phyloP scores from a whole-genome alignment of 768 basidiomycete species.

The Gloeostereum incarnatum region DNA sequence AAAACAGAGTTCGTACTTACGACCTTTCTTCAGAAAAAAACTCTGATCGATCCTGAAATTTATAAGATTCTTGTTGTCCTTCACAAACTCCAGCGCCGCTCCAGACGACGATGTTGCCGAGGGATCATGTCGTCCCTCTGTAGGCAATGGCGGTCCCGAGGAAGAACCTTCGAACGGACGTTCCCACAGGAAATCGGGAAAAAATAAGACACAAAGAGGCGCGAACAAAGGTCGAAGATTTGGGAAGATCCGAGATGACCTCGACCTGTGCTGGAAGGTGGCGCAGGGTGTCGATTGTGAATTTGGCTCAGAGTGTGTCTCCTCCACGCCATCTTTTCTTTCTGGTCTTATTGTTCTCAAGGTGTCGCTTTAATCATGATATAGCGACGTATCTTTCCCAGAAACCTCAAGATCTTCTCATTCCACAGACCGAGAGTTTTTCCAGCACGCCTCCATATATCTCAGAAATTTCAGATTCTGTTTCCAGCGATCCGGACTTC shows the following conservation, averaged over 20 bases:
- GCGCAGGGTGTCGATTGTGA: slow-evolving; percentile 67
- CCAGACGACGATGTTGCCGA: slow-evolving; percentile 60
- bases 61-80: slow-evolving; percentile 30
- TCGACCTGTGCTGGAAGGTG: slow-evolving; percentile 76
- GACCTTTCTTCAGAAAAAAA: background rate
- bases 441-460: slow-evolving; percentile 6
- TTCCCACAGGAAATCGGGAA: slow-evolving; percentile 24
- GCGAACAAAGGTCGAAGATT: slow-evolving; percentile 81
- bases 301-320: slow-evolving; percentile 52
- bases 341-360: slow-evolving; percentile 13
- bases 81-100: slow-evolving; percentile 12
- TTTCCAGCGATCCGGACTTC: slow-evolving; percentile 17
- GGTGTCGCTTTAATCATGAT: slow-evolving; percentile 79
- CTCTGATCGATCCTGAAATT: slow-evolving; percentile 1
- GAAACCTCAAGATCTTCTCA: slow-evolving; percentile 66
- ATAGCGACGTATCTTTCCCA: slow-evolving; percentile 63
- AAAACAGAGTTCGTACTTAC: slow-evolving; percentile 36
- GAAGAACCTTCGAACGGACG: slow-evolving; percentile 13
- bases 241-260: slow-evolving; percentile 66
- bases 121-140: slow-evolving; percentile 32
- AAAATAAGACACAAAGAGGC: slow-evolving; percentile 65
- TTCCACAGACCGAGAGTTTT: slow-evolving; percentile 32
- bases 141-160: slow-evolving; percentile 13
- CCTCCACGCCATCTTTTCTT: background rate
- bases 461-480: slow-evolving; percentile 9